Evolutionary conservation across 192 early-diverging fungal genomes (phyloP), one percentile per base, ranked within the genome.

Genomic region (Lobulomyces angularis): DNA sequence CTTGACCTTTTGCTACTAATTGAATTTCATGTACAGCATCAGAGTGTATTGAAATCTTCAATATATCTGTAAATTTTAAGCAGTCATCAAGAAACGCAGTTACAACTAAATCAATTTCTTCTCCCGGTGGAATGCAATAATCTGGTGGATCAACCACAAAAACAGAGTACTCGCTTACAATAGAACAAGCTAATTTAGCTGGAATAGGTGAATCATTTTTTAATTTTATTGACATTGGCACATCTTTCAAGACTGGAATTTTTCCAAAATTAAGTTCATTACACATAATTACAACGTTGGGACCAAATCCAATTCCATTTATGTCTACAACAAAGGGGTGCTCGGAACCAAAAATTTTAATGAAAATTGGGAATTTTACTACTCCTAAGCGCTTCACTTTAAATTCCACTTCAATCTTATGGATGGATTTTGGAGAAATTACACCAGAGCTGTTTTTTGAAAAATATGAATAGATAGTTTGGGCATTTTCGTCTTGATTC

Each of bases 181-280:
- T 62, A 14, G 5, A 39, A 40, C 66, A 74, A 5, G 26, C 46
- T 35, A 67, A 77, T 8, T 44, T 27, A 12, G 73, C 75, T 8
- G 56, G 18, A 22, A 77, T 67, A 3, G 64, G 64, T 3, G 70
- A 73, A 28, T 64, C 59, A 43, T 78, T 78, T 8, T 33, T 42
- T 24, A 78, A 37, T 1, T 32, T 43, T 3, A 78, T 34, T 4
- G 27, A 24, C 16, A 46, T 14, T 5, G 39, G 4, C 3, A 38
- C 17, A 5, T 54, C 23, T 23, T 55, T 50, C 41, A 78, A 35
- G 9, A 77, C 75, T 7, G 51, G 55, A 9, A 78, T 74, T 26
- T 67, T 73, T 0, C 70, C 70, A 68, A 68, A 78, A 31, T 63
- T 64, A 8, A 78, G 29, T 36, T 71, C 67, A 24, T 46, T 64